Percentiles rank a stretch among this genome's conserved stretches.
phyloP scores from a whole-genome alignment of 805 yeast genomes.

The Schwanniomyces sp. region DNA sequence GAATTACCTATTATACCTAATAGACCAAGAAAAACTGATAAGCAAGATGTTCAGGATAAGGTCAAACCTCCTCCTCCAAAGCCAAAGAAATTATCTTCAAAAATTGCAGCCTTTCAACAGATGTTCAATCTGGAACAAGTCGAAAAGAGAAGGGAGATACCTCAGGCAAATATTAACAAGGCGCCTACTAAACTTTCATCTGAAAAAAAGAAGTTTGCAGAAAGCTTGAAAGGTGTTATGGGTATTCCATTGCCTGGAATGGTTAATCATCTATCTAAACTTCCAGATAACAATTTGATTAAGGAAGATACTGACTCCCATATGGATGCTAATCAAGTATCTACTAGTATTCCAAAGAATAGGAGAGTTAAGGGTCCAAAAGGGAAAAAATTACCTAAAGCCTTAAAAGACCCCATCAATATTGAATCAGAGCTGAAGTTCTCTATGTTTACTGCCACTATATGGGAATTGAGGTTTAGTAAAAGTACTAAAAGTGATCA shows the following conservation, averaged over 20 bases:
- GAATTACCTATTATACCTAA: slow-evolving; percentile 5
- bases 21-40: slow-evolving; percentile 5
- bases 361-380: slow-evolving; percentile 72
- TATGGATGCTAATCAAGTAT: slow-evolving; percentile 5
- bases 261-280: slow-evolving; percentile 38
- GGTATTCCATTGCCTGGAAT: slow-evolving; percentile 53
- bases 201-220: slow-evolving; percentile 50
- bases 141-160: slow-evolving; percentile 5
- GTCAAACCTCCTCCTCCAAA: slow-evolving; percentile 48
- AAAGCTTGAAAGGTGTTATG: slow-evolving; percentile 60
- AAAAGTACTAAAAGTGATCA: background rate
- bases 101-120: slow-evolving; percentile 79
- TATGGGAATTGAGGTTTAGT: slow-evolving; percentile 34
- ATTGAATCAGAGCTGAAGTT: slow-evolving; percentile 36
- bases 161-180: slow-evolving; percentile 2
- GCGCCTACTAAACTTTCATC: slow-evolving; percentile 26
- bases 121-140: slow-evolving; percentile 49
- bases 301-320: slow-evolving; percentile 11
- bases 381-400: slow-evolving; percentile 66
- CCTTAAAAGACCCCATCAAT: slow-evolving; percentile 43
- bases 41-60: background rate
- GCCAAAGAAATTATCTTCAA: slow-evolving; percentile 77
- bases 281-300: slow-evolving; percentile 6
- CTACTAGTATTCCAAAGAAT: slow-evolving; percentile 20
- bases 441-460: slow-evolving; percentile 26